These are phyloP conservation scores for Penicillium ochrochloron DNA, from an alignment of 495 filamentous ascomycete genomes.

Conservation along the genomic window DNA sequence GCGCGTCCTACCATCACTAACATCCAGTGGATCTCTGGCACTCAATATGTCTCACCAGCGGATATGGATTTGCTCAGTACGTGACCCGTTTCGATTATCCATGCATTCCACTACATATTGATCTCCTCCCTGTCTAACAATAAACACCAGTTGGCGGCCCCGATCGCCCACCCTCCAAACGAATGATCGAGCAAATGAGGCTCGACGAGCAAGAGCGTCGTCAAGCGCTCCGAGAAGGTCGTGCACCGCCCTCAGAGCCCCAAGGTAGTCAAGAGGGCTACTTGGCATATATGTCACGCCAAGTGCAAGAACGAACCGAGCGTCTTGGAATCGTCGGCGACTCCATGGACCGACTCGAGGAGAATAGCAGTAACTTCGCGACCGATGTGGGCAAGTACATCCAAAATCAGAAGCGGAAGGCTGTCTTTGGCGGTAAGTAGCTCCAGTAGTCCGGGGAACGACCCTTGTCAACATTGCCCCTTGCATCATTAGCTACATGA, in stretches of 20 bases:
- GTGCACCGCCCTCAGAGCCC: conserved; percentile 29
- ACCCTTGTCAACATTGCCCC: conserved; percentile 15
- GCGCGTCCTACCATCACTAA: conserved; percentile 94
- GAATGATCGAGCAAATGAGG: conserved; percentile 70
- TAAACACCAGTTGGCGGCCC: conserved; percentile 71
- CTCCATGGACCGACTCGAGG: conserved; percentile 77
- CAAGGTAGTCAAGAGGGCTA: conserved; percentile 58
- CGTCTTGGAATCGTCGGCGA: conserved; percentile 82
- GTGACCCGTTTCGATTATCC: conserved; percentile 15
- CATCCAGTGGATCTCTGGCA: conserved; percentile 94
- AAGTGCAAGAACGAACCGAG: conserved; percentile 88
- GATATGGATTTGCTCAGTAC: conserved; percentile 85
- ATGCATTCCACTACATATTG: background rate
- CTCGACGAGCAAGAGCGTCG: conserved; percentile 62
- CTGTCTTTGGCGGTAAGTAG: conserved; percentile 67
- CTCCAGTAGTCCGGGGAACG: conserved; percentile 2
- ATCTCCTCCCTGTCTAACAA: conserved; percentile 13
- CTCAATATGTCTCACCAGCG: conserved; percentile 85
- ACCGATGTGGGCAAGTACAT: conserved; percentile 88
- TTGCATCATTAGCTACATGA: conserved; percentile 30
- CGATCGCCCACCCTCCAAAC: conserved; percentile 79
- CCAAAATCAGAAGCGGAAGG: conserved; percentile 79
- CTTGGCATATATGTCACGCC: conserved; percentile 74
- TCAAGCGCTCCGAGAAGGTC: conserved; percentile 46
- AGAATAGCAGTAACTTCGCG: conserved; percentile 79